Conservation (phyloP, 805 yeast species). For the Wickerhamiella nectarea region DNA sequence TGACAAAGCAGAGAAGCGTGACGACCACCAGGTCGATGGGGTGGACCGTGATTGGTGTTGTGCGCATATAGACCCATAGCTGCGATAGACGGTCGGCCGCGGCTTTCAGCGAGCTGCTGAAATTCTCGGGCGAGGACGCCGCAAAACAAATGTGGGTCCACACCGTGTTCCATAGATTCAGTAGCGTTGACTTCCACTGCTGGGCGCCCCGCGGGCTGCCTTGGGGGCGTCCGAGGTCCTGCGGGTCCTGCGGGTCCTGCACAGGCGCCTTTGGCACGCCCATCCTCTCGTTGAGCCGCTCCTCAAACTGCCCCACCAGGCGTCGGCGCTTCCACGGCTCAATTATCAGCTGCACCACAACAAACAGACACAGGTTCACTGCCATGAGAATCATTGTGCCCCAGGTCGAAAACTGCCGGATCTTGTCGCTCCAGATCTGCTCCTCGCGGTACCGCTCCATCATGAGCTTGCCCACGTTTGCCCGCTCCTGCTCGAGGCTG, state of each 20-base stretch:
- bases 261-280: constrained; percentile 11
- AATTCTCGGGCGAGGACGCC: not conserved
- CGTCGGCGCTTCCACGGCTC: constrained; percentile 91
- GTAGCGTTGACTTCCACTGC: not conserved
- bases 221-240: too few relatives aligned
- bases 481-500: constrained; percentile 42
- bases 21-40: not conserved
- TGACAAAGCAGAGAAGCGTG: not conserved
- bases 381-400: constrained; percentile 89
- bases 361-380: constrained; percentile 60
- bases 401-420: constrained; percentile 89
- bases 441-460: constrained; percentile 89
- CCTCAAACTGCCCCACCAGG: constrained; percentile 72
- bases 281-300: constrained; percentile 40
- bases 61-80: not conserved
- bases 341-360: constrained; percentile 69
- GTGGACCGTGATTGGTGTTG: not conserved
- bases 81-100: too few relatives aligned
- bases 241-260: too few relatives aligned
- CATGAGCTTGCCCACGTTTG: constrained; percentile 53
- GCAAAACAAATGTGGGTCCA: not conserved
- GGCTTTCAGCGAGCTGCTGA: not conserved
- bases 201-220: too few relatives aligned
- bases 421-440: constrained; percentile 96
- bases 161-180: not conserved